phyloP scores from a whole-genome alignment of 2,329 filamentous ascomycete species.

The Leptographium galeiforme region DNA sequence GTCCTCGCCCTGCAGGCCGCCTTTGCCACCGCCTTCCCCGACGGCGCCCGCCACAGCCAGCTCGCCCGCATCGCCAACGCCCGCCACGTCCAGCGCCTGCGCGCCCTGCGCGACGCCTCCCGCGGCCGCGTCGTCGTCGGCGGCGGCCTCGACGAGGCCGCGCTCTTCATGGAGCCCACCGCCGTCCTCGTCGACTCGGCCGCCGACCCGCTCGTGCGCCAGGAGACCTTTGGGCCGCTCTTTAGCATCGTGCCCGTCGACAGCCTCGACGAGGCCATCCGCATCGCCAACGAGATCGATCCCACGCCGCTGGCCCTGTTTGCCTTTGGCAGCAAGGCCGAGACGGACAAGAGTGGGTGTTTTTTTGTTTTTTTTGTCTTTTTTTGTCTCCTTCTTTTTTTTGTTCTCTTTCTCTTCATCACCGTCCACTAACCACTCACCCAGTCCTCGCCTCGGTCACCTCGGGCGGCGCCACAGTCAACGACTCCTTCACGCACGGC shows the following conservation, averaged over 20 bases:
- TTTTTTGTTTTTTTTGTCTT: background rate
- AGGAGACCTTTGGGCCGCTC: slow-evolving; percentile 90
- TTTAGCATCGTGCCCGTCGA: slow-evolving; percentile 71
- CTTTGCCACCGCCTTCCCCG: slow-evolving; percentile 66
- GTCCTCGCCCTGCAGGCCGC: slow-evolving; percentile 60
- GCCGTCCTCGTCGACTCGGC: slow-evolving; percentile 68
- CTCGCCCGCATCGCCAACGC: slow-evolving; percentile 71
- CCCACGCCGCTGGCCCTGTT: slow-evolving; percentile 74
- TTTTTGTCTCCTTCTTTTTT: background rate
- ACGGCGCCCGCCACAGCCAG: slow-evolving; percentile 68
- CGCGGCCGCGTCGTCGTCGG: slow-evolving; percentile 78
- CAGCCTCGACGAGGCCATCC: slow-evolving; percentile 73
- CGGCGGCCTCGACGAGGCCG: slow-evolving; percentile 65
- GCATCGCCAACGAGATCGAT: slow-evolving; percentile 66
- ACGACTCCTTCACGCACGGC: slow-evolving; percentile 34
- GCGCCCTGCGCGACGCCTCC: slow-evolving; percentile 77
- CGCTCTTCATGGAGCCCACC: slow-evolving; percentile 82
- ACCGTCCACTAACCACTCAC: background rate
- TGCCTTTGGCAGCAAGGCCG: slow-evolving; percentile 68
- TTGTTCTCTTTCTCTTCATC: background rate
- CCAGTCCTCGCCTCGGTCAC: slow-evolving; percentile 47
- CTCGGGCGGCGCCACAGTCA: slow-evolving; percentile 55
- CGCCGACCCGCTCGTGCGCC: slow-evolving; percentile 63
- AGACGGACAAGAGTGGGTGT: slow-evolving; percentile 54
- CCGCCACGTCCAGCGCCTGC: slow-evolving; percentile 66